Base-by-base conservation (phyloP, 2,329 filamentous ascomycete species). In the Lecanicillium sp. region DNA sequence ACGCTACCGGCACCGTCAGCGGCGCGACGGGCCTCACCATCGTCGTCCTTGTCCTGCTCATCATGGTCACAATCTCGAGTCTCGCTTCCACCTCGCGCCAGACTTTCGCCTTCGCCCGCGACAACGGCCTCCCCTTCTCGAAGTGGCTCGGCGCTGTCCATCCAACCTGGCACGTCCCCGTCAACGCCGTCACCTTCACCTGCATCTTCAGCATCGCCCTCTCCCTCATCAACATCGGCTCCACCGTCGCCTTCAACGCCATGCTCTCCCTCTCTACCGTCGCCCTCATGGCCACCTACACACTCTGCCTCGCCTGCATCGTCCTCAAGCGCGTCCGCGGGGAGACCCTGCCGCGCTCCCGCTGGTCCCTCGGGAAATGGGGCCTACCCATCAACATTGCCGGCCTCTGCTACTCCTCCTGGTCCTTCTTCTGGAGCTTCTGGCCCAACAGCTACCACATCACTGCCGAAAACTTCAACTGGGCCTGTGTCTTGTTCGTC, bases 381-480 rank as follows among this genome's bases (percentile, higher is more conserved):
- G 53, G 53, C 3, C 12, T 55, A 4, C 48, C 49, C 6, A 42
- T 53, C 12, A 55, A 55, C 40, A 17, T 42, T 1, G 29, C 38
- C 4, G 53, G 48, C 4, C 29, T 54, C 9, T 10, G 48, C 10
- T 52, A 42, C 38, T 45, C 36, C 8, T 9, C 23, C 6, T 55
- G 53, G 53, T 42, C 43, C 1, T 55, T 55, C 20, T 54, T 55
- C 45, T 55, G 51, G 53, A 49, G 43, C 20, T 55, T 55, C 32
- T 55, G 53, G 53, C 53, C 53, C 24, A 41, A 52, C 26, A 42
- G 30, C 7, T 48, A 52, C 21, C 51, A 51, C 2, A 33, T 55
- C 20, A 51, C 47, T 5, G 44, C 52, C 11, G 23, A 23, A 8
- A 48, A 44, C 14, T 54, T 55, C 20, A 55, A 55, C 20, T 55